These are phyloP conservation scores for Ogataea populi-albae DNA, from an alignment of 805 yeast genomes.

Conservation along the genomic window DNA sequence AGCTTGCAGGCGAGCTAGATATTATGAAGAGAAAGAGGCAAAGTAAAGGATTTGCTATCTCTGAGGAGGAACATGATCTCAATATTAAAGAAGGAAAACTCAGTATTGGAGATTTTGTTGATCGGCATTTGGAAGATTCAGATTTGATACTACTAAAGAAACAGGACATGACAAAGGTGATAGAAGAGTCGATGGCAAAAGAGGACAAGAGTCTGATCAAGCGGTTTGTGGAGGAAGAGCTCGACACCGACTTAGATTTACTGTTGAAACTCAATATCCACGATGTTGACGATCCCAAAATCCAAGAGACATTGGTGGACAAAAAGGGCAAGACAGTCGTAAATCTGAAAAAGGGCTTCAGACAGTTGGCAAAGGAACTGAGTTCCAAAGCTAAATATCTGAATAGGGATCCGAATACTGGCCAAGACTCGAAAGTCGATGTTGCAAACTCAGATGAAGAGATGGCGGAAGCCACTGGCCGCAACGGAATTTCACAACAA, in stretches of 20 bases:
- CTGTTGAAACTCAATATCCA: slow-evolving; percentile 43
- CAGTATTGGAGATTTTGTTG: slow-evolving; percentile 50
- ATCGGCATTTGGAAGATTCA: slow-evolving; percentile 58
- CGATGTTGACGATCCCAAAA: slow-evolving; percentile 29
- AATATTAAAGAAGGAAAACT: slow-evolving; percentile 15
- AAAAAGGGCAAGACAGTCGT: slow-evolving; percentile 13
- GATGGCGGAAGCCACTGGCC: background rate
- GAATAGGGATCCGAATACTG: background rate
- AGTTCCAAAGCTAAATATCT: slow-evolving; percentile 14
- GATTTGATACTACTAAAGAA: slow-evolving; percentile 71
- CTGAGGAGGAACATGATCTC: slow-evolving; percentile 33
- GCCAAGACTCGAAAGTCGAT: slow-evolving; percentile 1
- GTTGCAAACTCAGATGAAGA: slow-evolving; percentile 7
- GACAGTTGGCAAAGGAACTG: slow-evolving; percentile 28
- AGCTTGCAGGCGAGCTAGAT: slow-evolving; percentile 15
- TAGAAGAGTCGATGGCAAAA: slow-evolving; percentile 69
- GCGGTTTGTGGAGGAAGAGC: slow-evolving; percentile 57
- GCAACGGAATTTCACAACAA: background rate
- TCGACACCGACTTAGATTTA: slow-evolving; percentile 49
- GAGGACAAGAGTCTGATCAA: slow-evolving; percentile 76
- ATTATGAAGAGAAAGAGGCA: slow-evolving; percentile 31
- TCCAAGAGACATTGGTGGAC: slow-evolving; percentile 2
- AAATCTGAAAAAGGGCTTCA: slow-evolving; percentile 30
- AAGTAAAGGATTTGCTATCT: slow-evolving; percentile 15
- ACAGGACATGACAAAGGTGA: slow-evolving; percentile 68